Conservation (phyloP, 352 stramenopile genomes). For the Phytophthora tentaculata region DNA sequence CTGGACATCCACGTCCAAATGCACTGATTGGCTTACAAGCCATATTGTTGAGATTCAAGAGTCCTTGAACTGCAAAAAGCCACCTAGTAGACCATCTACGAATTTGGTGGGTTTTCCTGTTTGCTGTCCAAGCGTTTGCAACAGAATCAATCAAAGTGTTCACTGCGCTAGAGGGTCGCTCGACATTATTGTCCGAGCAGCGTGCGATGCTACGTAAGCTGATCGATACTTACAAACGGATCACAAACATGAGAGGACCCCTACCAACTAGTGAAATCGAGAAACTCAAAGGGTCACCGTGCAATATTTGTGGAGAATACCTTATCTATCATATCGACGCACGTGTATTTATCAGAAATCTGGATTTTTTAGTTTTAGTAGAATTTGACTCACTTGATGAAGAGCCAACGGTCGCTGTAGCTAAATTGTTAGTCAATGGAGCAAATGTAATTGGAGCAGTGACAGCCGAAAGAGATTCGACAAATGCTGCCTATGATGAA, state of each 20-base stretch:
- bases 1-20: not conserved
- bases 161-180: not conserved
- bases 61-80: not conserved
- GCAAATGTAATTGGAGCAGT: not conserved
- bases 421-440: not conserved
- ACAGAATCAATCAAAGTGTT: not conserved
- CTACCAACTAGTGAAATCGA: not conserved
- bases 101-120: not conserved
- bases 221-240: not conserved
- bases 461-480: not conserved
- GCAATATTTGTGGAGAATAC: not conserved
- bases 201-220: not conserved
- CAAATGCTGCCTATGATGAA: not conserved
- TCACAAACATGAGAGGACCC: not conserved
- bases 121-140: not conserved
- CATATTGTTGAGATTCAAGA: not conserved
- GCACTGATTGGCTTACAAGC: not conserved
- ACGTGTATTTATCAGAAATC: not conserved
- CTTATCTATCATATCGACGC: not conserved
- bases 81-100: not conserved
- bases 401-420: no score
- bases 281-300: not conserved
- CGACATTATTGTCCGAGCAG: not conserved
- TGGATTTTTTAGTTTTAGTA: not conserved
- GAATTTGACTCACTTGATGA: not conserved